These are phyloP conservation scores for Colletotrichum sp. DNA, from an alignment of 2,329 filamentous ascomycete genomes.

Conservation along the genomic window DNA sequence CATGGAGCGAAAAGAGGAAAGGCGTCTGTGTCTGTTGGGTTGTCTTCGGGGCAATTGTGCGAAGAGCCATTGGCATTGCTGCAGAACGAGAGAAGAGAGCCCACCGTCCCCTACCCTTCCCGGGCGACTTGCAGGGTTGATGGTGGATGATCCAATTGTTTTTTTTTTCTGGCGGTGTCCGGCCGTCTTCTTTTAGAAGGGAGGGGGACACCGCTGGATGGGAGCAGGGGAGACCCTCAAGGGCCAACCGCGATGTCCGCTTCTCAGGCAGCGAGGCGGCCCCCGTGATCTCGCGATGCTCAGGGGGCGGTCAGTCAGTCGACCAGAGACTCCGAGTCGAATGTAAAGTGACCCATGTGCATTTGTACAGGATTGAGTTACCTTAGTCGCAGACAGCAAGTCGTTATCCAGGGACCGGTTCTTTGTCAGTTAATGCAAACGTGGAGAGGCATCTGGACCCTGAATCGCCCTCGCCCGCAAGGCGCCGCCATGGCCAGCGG, in stretches of 20 bases:
- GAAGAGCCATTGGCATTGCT: background rate
- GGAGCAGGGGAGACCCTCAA: conserved; percentile 4
- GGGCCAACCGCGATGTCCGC: background rate
- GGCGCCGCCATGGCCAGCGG: background rate
- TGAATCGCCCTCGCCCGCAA: background rate
- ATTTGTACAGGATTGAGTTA: background rate
- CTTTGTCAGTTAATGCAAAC: background rate
- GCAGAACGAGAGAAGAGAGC: background rate
- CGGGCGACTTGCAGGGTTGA: background rate
- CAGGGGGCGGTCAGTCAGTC: conserved; percentile 3
- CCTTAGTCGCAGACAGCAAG: background rate
- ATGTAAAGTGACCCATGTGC: background rate
- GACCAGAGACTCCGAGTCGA: background rate
- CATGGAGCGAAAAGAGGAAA: background rate
- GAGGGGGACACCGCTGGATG: background rate
- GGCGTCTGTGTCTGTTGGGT: background rate
- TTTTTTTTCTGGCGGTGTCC: background rate
- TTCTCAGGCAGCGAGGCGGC: background rate
- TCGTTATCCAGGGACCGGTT: background rate
- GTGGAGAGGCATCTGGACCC: background rate
- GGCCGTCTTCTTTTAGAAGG: background rate
- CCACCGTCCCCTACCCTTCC: background rate
- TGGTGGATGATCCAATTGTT: background rate
- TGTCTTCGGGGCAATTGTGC: background rate
- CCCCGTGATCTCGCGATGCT: conserved; percentile 1